Evolutionary conservation across 352 stramenopile genomes (phyloP).

Genomic region (Pythium graminicola): DNA sequence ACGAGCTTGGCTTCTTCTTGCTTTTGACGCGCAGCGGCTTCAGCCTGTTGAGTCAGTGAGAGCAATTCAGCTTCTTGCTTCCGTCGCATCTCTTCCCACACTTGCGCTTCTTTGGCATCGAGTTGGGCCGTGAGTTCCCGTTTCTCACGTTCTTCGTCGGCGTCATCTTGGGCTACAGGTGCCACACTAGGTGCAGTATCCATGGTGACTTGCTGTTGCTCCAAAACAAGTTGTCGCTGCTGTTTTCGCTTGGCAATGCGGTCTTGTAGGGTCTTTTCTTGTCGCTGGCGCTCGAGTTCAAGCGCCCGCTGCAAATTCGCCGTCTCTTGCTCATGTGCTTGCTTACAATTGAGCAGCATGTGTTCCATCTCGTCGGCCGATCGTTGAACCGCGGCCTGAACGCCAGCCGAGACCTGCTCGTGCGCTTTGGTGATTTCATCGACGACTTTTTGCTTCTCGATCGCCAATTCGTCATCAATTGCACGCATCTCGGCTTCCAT

Average conservation of each 20-base stretch:
- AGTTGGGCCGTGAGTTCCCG: conserved; percentile 34
- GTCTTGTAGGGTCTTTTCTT: conserved; percentile 49
- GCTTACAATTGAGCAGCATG: conserved; percentile 18
- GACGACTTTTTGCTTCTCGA: conserved; percentile 21
- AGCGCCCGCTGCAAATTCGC: conserved; percentile 25
- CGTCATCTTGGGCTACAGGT: conserved; percentile 5
- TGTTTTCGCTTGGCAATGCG: conserved; percentile 47
- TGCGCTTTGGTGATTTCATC: conserved; percentile 13
- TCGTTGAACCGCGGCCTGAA: conserved; percentile 22
- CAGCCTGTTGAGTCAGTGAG: conserved; percentile 5
- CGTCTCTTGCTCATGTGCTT: conserved; percentile 28
- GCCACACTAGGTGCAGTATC: background rate
- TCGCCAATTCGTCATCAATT: conserved; percentile 13
- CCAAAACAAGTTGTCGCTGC: conserved; percentile 21
- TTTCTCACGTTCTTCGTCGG: conserved; percentile 26
- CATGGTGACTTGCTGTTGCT: conserved; percentile 4
- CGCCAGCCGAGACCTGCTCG: conserved; percentile 1
- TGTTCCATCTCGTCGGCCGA: conserved; percentile 32
- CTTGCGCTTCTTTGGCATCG: conserved; percentile 30
- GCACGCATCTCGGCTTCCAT: conserved; percentile 23
- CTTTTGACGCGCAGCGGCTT: conserved; percentile 10
- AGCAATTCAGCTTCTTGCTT: conserved; percentile 17
- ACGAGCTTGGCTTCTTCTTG: conserved; percentile 15
- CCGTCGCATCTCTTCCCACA: conserved; percentile 21
- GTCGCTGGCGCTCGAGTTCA: conserved; percentile 33